Evolutionary conservation across 1,284 basidiomycete species (phyloP).

Genomic region (Heterobasidion annosum): DNA sequence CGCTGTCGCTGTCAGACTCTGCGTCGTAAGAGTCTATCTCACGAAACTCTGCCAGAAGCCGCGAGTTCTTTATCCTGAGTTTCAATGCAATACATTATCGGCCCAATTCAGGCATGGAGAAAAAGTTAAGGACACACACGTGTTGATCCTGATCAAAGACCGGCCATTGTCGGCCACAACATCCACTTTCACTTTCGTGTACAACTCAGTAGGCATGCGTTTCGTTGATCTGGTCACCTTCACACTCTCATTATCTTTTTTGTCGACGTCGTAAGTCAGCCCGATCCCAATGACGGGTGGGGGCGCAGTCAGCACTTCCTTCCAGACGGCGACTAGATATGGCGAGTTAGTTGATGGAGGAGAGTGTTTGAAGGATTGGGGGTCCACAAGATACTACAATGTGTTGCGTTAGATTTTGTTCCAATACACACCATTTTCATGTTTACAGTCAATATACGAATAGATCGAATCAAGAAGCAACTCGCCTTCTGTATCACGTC

Average conservation of each 20-base stretch:
- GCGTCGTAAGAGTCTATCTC: conserved; percentile 77
- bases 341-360: conserved; percentile 65
- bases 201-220: conserved; percentile 9
- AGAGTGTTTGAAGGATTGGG: conserved; percentile 29
- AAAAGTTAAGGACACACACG: conserved; percentile 41
- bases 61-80: conserved; percentile 61
- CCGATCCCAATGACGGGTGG: conserved; percentile 52
- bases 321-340: conserved; percentile 71
- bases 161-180: conserved; percentile 67
- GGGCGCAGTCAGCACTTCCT: conserved; percentile 55
- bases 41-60: conserved; percentile 69
- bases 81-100: neutral
- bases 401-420: conserved; percentile 7
- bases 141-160: conserved; percentile 77
- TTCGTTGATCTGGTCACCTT: conserved; percentile 2
- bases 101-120: neutral
- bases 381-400: conserved; percentile 55
- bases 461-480: neutral
- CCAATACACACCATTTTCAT: no score
- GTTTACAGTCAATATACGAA: no score
- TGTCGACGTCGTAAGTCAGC: conserved; percentile 21
- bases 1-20: conserved; percentile 36
- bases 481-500: conserved; percentile 48
- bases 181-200: conserved; percentile 60
- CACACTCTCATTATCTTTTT: conserved; percentile 4